phyloP scores from a whole-genome alignment of 2,329 filamentous ascomycete species.

The Lasiodiplodia citricola region DNA sequence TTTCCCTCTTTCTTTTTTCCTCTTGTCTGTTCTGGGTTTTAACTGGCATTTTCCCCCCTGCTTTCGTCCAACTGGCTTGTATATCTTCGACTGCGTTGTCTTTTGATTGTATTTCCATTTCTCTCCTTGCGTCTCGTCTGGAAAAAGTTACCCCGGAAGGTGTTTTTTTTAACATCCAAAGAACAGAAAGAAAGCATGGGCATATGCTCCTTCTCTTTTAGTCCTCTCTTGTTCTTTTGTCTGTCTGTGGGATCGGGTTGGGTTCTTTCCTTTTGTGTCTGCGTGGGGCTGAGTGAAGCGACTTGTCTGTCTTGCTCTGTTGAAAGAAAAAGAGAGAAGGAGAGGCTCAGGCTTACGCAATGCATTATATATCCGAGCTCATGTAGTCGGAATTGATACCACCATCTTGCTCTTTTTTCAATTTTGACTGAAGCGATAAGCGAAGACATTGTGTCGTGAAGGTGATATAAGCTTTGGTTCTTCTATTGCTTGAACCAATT shows the following conservation, averaged over 20 bases:
- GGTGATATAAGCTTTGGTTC: too few species aligned
- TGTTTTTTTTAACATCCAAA: neutral
- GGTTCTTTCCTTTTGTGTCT: neutral
- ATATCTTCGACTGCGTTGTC: slow-evolving; percentile 2
- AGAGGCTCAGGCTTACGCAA: slow-evolving; percentile 3
- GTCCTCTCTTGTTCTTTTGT: neutral
- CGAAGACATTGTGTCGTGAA: neutral
- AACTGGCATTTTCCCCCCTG: neutral
- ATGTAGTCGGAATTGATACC: slow-evolving; percentile 4
- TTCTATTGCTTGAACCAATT: too few species aligned
- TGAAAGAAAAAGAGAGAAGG: neutral
- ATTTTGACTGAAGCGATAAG: neutral
- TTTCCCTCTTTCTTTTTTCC: neutral
- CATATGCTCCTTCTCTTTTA: neutral
- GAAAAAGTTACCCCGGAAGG: slow-evolving; percentile 5
- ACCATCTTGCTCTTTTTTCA: neutral
- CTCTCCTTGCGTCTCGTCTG: neutral
- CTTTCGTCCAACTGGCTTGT: slow-evolving; percentile 2
- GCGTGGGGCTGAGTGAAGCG: neutral
- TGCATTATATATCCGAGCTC: neutral
- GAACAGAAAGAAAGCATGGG: neutral
- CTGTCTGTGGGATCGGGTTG: neutral
- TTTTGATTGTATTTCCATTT: slow-evolving; percentile 1
- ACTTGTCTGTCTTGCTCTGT: neutral
- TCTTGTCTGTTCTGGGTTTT: neutral